A percentile compares a stretch with the other conserved stretches of the same genome.
Evolutionary conservation across 1,139 yeast genomes (phyloP).

Genomic region (Sugiyamaella castrensis): DNA sequence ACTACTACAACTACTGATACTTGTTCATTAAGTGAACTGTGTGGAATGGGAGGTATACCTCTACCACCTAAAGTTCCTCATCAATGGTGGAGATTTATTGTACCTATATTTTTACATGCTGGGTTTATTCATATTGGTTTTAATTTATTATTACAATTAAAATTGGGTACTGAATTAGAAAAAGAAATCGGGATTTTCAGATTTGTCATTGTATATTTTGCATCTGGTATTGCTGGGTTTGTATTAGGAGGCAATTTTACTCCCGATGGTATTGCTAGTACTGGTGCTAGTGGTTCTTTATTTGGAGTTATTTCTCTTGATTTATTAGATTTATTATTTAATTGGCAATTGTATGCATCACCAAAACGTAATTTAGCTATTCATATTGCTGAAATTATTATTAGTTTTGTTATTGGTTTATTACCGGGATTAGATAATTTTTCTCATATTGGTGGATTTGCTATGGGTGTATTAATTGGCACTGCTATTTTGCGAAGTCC

Average conservation of each 20-base stretch:
- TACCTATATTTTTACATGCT: slow-evolving; percentile 74
- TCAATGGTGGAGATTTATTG: slow-evolving; percentile 70
- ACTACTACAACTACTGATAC: slow-evolving; percentile 54
- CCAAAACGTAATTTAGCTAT: slow-evolving; percentile 45
- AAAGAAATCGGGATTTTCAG: slow-evolving; percentile 55
- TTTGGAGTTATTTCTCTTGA: slow-evolving; percentile 70
- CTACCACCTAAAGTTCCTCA: slow-evolving; percentile 35
- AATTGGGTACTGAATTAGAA: slow-evolving; percentile 65
- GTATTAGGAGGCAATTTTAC: slow-evolving; percentile 69
- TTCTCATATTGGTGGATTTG: slow-evolving; percentile 75
- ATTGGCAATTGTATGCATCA: slow-evolving; percentile 48
- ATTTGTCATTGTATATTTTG: slow-evolving; percentile 55
- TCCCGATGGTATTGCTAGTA: slow-evolving; percentile 65
- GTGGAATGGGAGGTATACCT: slow-evolving; percentile 56
- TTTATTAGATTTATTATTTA: slow-evolving; percentile 53
- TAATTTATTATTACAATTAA: slow-evolving; percentile 59
- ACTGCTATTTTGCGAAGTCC: slow-evolving; percentile 60
- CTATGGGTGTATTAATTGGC: slow-evolving; percentile 56
- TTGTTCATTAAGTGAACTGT: slow-evolving; percentile 56
- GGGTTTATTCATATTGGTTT: slow-evolving; percentile 69
- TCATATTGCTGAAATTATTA: slow-evolving; percentile 55
- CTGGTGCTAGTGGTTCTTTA: slow-evolving; percentile 75
- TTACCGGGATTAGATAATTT: slow-evolving; percentile 76
- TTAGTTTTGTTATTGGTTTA: slow-evolving; percentile 63
- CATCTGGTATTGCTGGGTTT: slow-evolving; percentile 67